Conservation (phyloP, 2,329 filamentous ascomycete species). For the Cryoendolithus antarcticus region DNA sequence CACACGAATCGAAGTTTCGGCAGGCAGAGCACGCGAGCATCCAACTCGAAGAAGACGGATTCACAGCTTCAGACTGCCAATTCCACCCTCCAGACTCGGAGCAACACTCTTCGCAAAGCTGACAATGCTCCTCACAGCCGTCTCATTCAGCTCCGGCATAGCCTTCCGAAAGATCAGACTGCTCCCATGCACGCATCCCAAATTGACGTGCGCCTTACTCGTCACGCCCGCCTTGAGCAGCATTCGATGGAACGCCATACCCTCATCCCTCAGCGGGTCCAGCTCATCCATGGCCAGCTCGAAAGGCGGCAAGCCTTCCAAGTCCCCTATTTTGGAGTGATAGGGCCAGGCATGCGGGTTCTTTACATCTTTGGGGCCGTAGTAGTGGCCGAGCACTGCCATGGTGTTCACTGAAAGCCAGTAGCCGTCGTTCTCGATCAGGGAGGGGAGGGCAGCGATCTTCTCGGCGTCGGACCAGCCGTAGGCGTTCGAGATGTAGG, state of each 20-base stretch:
- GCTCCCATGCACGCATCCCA: slow-evolving; percentile 16
- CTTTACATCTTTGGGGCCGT: slow-evolving; percentile 11
- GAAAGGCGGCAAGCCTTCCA: slow-evolving; percentile 19
- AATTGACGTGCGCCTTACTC: slow-evolving; percentile 14
- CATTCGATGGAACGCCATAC: slow-evolving; percentile 17
- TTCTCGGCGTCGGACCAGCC: slow-evolving; percentile 10
- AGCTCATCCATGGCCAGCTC: slow-evolving; percentile 20
- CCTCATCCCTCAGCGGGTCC: slow-evolving; percentile 21
- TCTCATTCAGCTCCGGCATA: slow-evolving; percentile 16
- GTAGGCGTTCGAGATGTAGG: slow-evolving; percentile 15
- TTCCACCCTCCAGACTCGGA: neutral
- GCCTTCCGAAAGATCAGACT: slow-evolving; percentile 14
- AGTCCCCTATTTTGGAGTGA: slow-evolving; percentile 15
- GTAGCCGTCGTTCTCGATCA: slow-evolving; percentile 19
- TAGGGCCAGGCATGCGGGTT: slow-evolving; percentile 22
- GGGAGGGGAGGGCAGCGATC: slow-evolving; percentile 15
- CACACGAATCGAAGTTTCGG: no score
- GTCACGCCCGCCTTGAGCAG: slow-evolving; percentile 15
- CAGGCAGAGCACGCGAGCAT: no score
- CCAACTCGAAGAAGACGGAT: no score
- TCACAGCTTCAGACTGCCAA: no score
- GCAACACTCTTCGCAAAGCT: slow-evolving; percentile 15
- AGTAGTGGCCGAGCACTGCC: slow-evolving; percentile 12
- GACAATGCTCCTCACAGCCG: slow-evolving; percentile 12
- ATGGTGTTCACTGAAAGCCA: slow-evolving; percentile 9